Evolutionary conservation across 2,329 filamentous ascomycete species (phyloP).

Genomic region (Dendrostoma leiphaemia): DNA sequence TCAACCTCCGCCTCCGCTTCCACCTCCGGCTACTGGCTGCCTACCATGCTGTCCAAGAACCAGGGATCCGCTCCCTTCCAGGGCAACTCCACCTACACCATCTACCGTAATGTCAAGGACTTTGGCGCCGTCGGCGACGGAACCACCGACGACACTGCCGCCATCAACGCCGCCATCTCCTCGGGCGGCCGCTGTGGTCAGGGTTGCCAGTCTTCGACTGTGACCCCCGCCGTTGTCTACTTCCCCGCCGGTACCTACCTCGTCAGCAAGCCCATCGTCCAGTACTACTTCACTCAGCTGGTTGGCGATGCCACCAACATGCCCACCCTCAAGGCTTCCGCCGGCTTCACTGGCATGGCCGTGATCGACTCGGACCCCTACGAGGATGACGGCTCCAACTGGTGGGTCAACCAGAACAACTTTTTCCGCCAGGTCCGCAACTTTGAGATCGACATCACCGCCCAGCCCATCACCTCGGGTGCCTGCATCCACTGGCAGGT

Average conservation of each 20-base stretch:
- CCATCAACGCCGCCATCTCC: constrained; percentile 81
- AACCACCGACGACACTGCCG: constrained; percentile 76
- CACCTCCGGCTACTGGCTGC: constrained; percentile 64
- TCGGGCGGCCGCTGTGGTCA: constrained; percentile 77
- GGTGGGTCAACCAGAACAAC: constrained; percentile 80
- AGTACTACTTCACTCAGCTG: constrained; percentile 92
- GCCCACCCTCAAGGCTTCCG: constrained; percentile 72
- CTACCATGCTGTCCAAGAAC: constrained; percentile 56
- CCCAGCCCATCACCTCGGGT: constrained; percentile 57
- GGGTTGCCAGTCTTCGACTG: constrained; percentile 80
- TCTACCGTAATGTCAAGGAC: constrained; percentile 76
- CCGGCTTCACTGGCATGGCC: constrained; percentile 78
- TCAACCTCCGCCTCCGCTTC: neutral
- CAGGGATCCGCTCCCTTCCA: constrained; percentile 68
- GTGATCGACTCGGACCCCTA: constrained; percentile 91
- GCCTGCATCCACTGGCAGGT: constrained; percentile 84
- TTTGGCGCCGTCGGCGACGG: constrained; percentile 70
- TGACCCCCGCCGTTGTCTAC: constrained; percentile 83
- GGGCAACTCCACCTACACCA: constrained; percentile 56
- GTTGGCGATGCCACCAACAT: constrained; percentile 73
- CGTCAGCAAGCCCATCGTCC: constrained; percentile 74
- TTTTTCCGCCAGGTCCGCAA: constrained; percentile 84
- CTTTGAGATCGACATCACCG: constrained; percentile 74
- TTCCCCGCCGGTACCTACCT: constrained; percentile 87
- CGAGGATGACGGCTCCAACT: constrained; percentile 63